Evolutionary conservation across 306 rosid genomes (phyloP), one percentile per base, ranked within the genome.

Genomic region (Fragaria ananassa): DNA sequence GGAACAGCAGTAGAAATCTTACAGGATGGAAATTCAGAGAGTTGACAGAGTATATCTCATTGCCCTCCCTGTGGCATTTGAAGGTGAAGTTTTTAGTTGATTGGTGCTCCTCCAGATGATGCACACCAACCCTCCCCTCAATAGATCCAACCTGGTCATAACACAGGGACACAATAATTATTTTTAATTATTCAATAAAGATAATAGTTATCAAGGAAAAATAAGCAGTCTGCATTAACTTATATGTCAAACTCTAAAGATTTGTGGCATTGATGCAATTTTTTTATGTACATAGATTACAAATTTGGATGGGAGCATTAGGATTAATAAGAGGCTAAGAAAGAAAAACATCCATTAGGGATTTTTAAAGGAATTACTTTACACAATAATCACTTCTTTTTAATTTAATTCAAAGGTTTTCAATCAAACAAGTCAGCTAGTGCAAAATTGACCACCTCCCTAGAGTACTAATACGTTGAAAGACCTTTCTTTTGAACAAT

Each of bases 71-170:
- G 79, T 91, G 98, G 81, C 91, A 87, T 87, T 89, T 93, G 81
- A 95, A 92, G 83, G 97, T 95, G 71, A 95, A 95, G 71, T 95
- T 95, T 84, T 95, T 92, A 87, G 68, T 75, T 77, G 81, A 84
- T 76, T 80, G 89, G 65, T 86, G 74, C 41, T 95, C 97, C 74
- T 95, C 98, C 66, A 95, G 87, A 76, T 95, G 97, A 77, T 95
- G 98, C 69, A 95, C 98, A 78, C 98, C 98, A 68, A 92, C 98
- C 84, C 98, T 90, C 77, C 98, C 98, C 81, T 95, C 98, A 60
- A 90, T 95, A 12, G 98, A 95, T 76, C 97, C 98, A 76, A 95
- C 91, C 98, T 92, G 82, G 76, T 79, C 65, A 81, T 34, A 65
- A 68, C 61, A 37, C 3, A 53, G 6, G 41, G 70, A 56, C 41